Conservation (phyloP, 352 stramenopile genomes). For the Lagenidium giganteum region DNA sequence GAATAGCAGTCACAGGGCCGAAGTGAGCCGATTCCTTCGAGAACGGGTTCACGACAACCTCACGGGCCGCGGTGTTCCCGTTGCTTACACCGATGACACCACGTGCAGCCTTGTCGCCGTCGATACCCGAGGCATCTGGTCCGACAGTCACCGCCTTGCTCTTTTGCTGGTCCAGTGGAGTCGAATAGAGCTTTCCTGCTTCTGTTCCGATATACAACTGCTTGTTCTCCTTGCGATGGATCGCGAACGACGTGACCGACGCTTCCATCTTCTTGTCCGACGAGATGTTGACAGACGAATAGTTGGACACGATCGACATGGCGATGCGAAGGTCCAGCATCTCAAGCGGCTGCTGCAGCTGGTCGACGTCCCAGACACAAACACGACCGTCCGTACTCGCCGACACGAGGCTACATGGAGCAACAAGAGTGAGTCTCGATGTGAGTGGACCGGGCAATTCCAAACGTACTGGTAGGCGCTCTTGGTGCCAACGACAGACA, state of each 20-base stretch:
- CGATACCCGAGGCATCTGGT: slow-evolving; percentile 4
- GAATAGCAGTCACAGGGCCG: slow-evolving; percentile 77
- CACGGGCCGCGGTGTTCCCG: slow-evolving; percentile 23
- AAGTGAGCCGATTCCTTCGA: slow-evolving; percentile 76
- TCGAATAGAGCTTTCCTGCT: slow-evolving; percentile 74
- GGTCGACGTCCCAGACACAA: slow-evolving; percentile 82
- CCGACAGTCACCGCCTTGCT: slow-evolving; percentile 41
- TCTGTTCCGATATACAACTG: slow-evolving; percentile 83
- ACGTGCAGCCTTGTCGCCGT: slow-evolving; percentile 3
- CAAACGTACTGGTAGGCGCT: slow-evolving; percentile 67
- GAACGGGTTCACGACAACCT: slow-evolving; percentile 65
- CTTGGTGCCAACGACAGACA: slow-evolving; percentile 79
- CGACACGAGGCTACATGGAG: slow-evolving; percentile 55
- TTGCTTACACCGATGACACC: not conserved
- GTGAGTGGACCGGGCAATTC: no score
- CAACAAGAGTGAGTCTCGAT: not conserved
- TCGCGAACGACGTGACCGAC: slow-evolving; percentile 74
- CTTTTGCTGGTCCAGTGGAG: slow-evolving; percentile 71
- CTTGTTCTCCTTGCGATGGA: slow-evolving; percentile 79
- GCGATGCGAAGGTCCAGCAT: slow-evolving; percentile 81
- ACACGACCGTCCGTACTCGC: slow-evolving; percentile 84
- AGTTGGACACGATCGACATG: slow-evolving; percentile 76
- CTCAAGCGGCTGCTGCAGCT: slow-evolving; percentile 78
- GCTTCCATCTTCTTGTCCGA: slow-evolving; percentile 86
- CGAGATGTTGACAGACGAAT: slow-evolving; percentile 45